These are phyloP conservation scores for Apiotrichum sp. DNA, from an alignment of 1,284 basidiomycete genomes.

Conservation along the genomic window DNA sequence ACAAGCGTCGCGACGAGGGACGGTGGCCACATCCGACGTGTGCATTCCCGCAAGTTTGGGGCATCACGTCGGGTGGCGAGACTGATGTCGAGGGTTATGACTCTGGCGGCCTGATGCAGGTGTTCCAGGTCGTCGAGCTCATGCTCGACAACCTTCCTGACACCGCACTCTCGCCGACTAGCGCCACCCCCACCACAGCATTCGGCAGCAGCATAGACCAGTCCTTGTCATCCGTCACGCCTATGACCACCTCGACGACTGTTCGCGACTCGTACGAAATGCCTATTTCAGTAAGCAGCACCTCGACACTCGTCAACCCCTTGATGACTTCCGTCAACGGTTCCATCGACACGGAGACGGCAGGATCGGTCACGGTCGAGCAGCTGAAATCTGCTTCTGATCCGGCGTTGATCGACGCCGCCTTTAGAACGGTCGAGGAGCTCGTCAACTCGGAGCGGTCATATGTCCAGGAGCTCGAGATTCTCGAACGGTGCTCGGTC, in stretches of 20 bases:
- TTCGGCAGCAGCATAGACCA: conserved; percentile 5
- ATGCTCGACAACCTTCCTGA: conserved; percentile 76
- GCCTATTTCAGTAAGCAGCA: conserved; percentile 22
- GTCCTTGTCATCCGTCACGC: conserved; percentile 8
- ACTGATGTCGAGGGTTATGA: conserved; percentile 36
- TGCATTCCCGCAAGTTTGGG: conserved; percentile 67
- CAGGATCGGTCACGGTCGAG: conserved; percentile 3
- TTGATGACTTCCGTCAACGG: conserved; percentile 1
- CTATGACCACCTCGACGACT: conserved; percentile 11
- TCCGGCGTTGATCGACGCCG: conserved; percentile 19
- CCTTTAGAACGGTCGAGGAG: conserved; percentile 45
- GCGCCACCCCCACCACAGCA: conserved; percentile 30
- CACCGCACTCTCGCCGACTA: conserved; percentile 54
- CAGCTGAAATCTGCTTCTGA: conserved; percentile 6
- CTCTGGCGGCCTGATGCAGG: conserved; percentile 76
- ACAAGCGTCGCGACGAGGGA: conserved; percentile 46
- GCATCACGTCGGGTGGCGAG: conserved; percentile 70
- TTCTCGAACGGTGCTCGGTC: conserved; percentile 82
- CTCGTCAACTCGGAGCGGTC: conserved; percentile 66
- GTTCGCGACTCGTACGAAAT: conserved; percentile 42
- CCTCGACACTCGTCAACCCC: conserved; percentile 7
- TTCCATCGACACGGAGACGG: neutral
- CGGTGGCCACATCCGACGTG: conserved; percentile 50
- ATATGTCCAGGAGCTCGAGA: conserved; percentile 95
- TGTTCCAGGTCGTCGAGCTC: conserved; percentile 80